Evolutionary conservation across 306 rosid genomes (phyloP).

Genomic region (Begonia fuchsioides): DNA sequence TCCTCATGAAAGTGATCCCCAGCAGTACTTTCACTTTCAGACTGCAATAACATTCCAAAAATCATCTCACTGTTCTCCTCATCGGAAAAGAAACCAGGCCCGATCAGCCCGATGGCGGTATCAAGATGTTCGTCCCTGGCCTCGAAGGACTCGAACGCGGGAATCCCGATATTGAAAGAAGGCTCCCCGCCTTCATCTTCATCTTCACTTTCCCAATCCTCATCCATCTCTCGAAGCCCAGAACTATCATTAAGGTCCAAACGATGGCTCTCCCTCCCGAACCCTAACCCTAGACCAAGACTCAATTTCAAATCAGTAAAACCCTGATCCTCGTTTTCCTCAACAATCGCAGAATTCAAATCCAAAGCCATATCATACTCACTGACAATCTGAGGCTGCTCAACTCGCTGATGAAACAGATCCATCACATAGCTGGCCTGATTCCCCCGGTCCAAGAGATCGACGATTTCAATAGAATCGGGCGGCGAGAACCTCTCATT

Average conservation of each 20-base stretch:
- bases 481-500: constrained; percentile 12
- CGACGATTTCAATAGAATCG: constrained; percentile 21
- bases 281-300: constrained; percentile 20
- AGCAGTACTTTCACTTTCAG: constrained; percentile 29
- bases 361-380: constrained; percentile 18
- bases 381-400: constrained; percentile 41
- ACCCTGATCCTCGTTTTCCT: constrained; percentile 25
- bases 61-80: constrained; percentile 23
- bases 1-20: constrained; percentile 12
- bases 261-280: constrained; percentile 17
- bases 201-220: constrained; percentile 12
- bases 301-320: constrained; percentile 26
- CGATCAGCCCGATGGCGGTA: constrained; percentile 9
- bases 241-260: constrained; percentile 14
- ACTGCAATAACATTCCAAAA: constrained; percentile 25
- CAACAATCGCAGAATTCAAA: constrained; percentile 24
- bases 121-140: too few relatives aligned
- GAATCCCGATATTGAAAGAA: too few relatives aligned
- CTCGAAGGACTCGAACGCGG: too few relatives aligned
- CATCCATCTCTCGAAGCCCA: constrained; percentile 2
- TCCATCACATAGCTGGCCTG: constrained; percentile 71
- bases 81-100: constrained; percentile 39
- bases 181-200: constrained; percentile 11
- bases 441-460: constrained; percentile 31
- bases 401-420: constrained; percentile 80